Base-by-base conservation (phyloP, 192 early-diverging fungal species). In the Entrophospora sp. region DNA sequence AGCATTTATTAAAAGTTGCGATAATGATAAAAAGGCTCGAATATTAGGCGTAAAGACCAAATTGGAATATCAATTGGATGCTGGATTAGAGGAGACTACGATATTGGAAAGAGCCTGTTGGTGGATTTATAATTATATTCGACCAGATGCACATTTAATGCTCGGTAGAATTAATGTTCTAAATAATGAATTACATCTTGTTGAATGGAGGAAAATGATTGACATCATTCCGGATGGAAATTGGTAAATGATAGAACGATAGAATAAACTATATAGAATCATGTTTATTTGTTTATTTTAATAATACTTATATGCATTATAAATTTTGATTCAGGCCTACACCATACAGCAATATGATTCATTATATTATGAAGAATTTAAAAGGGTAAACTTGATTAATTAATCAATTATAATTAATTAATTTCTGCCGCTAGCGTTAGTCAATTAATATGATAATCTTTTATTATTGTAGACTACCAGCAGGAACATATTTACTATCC, bases 91-190 rank as follows among this genome's bases (percentile, higher is more conserved):
- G 43, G 56, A 49, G 3, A 76, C 52, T 14, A 70, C 71, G 22
- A 59, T 45, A 22, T 4, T 30, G 10, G 74, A 76, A 30, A 53
- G 71, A 43, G 61, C 74, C 12, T 42, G 46, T 4, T 46, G 59
- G 20, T 76, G 74, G 74, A 57, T 76, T 35, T 58, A 67, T 27
- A 64, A 71, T 30, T 72, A 58, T 28, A 42, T 76, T n/a, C 62
- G 56, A 20, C 63, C 64, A 13, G 62, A 73, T 46, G 71, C 74
- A 28, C 56, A 60, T 40, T 32, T 76, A 13, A 40, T 72, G 7
- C 68, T 69, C 36, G 74, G 67, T 2, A 63, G 68, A 24, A 60
- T 76, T 5, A 44, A 76, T 67, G 71, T 73, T 3, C 45, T 57
- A 14, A 72, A 45, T 13, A 66, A 68, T 28, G 34, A 44, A 25